Evolutionary conservation across 129 eudicot species (phyloP), one percentile per base, ranked within the genome.

Genomic region (Artemisia annua): DNA sequence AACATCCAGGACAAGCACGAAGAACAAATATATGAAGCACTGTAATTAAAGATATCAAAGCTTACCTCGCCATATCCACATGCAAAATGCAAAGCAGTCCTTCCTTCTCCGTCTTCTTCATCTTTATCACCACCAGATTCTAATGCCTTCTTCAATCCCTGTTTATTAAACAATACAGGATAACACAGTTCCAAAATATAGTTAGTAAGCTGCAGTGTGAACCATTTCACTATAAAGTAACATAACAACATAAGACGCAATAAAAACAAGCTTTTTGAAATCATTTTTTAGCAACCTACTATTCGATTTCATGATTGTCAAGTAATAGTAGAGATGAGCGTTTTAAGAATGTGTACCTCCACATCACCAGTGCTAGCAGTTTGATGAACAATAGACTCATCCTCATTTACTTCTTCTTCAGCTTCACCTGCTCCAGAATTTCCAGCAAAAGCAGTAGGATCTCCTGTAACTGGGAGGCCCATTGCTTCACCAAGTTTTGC

Each of bases 61-160:
- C 72, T 61, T 87, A 90, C 98, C 96, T 93, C 98, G 16, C 98
- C 98, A 84, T 93, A 87, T 58, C 98, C 98, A 81, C 98, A 87
- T n/a, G 96, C 95, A 90, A 87, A 93, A 75, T 93, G 98, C 84
- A 93, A 78, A 35, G 98, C 97, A 22, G 97, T 90, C 81, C 98
- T 93, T 63, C 97, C 98, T 82, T 93, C 98, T 44, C 93, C 87
- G 83, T 93, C 97, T 78, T 85, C 98, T 80, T 93, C 98, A 77
- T 93, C 92, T 64, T 86, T 87, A 77, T 93, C 93, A 32, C 86
- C 96, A 79, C 98, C 97, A 20, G 87, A 77, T 63, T 90, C 91
- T 69, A 93, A 69, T 56, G 96, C 97, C 22, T 76, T 83, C 80
- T 83, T 84, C 84, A 93, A 82, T 53, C 97, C 98, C 96, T 90